Conservation (phyloP, 176 grass and related monocot species). For the Ananas comosus region DNA sequence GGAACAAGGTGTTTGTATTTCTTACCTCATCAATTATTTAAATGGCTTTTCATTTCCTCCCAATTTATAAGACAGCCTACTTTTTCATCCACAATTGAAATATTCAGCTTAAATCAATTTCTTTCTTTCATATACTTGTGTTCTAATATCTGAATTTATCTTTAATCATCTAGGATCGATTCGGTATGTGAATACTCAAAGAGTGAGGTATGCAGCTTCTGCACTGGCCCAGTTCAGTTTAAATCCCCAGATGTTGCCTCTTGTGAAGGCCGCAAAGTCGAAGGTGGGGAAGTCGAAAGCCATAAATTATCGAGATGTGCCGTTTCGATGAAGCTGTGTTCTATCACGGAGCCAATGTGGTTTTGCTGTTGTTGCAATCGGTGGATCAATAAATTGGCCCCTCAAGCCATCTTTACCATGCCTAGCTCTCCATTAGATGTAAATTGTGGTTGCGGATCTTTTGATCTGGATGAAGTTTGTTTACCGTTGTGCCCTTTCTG, state of each 20-base stretch:
- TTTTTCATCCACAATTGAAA: background rate
- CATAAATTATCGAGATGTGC: constrained; percentile 51
- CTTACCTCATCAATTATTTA: too few species aligned
- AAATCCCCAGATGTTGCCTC: constrained; percentile 37
- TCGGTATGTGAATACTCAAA: constrained; percentile 30
- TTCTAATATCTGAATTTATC: background rate
- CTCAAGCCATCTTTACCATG: constrained; percentile 39
- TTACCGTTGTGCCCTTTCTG: constrained; percentile 49
- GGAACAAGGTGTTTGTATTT: constrained; percentile 34
- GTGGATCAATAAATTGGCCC: constrained; percentile 37
- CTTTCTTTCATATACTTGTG: background rate
- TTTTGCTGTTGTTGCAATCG: constrained; percentile 54
- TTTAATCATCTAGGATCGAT: constrained; percentile 26
- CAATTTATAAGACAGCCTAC: background rate
- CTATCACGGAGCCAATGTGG: constrained; percentile 37
- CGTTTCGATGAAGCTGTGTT: constrained; percentile 53
- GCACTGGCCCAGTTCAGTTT: constrained; percentile 43
- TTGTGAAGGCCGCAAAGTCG: constrained; percentile 23
- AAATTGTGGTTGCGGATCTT: constrained; percentile 10
- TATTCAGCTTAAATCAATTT: background rate
- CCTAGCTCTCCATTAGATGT: constrained; percentile 16
- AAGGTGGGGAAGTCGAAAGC: constrained; percentile 12
- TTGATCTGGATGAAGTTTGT: background rate
- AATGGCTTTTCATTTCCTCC: constrained; percentile 4
- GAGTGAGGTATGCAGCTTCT: constrained; percentile 54